Base-by-base conservation (phyloP, 2,329 filamentous ascomycete genomes). In the Metarhizium sp. region DNA sequence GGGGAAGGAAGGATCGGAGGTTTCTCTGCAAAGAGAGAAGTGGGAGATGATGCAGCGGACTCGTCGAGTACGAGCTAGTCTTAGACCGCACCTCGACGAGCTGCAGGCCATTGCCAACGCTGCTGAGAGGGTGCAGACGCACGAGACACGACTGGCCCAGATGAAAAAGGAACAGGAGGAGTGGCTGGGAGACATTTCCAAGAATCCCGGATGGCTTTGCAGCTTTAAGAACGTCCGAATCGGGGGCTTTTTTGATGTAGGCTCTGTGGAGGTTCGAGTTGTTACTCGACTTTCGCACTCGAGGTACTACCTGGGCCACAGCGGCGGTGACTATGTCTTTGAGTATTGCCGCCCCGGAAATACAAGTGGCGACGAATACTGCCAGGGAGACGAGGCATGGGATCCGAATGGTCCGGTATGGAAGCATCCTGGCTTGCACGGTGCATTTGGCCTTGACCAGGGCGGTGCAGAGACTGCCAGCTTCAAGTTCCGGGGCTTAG, bases 271-370 rank as follows among this genome's bases (percentile, higher is more conserved):
- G 30, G 6, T 38, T 11, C 5, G 11, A 1, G 54, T 59, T 14
- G 11, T 43, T n/a, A 55, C 6, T 2, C 48, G 38, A 7, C 50
- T 61, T 10, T 25, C 29, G 1, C 16, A 16, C 34, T 55, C 57
- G 6, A 50, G 53, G 25, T 66, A 63, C 52, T 69, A 67, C 53
- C 56, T 63, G 16, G 62, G 63, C 3, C 60, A 64, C 34, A 0
- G 16, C 2, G 59, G 57, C 1, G 65, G 67, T 25, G 60, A 61
- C 20, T 67, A 62, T 40, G 63, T 70, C 51, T 67, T 70, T 47
- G 60, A 53, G n/a, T 65, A 61, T 49, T 32, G 38, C 38, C 1
- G 10, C 11, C 7, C 5, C 14, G 1, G 38, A 40, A 40, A 2
- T 11, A 6, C 11, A 16, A 16, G 38, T 16, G 8, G 38, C 38